Conservation (phyloP, 2,329 filamentous ascomycete species). For the Hypoxylon sp. region DNA sequence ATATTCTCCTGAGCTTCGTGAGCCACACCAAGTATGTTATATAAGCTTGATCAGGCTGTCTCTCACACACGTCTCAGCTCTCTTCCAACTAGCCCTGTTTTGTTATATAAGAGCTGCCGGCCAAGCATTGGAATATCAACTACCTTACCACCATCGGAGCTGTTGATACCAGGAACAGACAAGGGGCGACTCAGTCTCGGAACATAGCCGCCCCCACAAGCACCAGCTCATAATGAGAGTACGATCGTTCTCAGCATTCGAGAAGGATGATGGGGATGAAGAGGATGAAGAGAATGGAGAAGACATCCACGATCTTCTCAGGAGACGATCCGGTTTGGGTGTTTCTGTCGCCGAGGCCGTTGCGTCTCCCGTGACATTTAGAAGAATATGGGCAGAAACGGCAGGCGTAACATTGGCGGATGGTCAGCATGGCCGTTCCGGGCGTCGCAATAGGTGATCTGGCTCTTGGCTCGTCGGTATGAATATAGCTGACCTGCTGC, state of each 20-base stretch:
- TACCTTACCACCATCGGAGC: background rate
- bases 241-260: conserved; percentile 36
- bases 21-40: background rate
- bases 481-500: conserved; percentile 4
- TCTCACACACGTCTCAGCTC: background rate
- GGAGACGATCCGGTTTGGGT: conserved; percentile 32
- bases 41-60: background rate
- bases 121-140: background rate
- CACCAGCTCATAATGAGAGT: conserved; percentile 24
- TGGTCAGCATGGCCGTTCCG: background rate
- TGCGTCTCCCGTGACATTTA: conserved; percentile 34
- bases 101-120: background rate
- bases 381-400: conserved; percentile 33
- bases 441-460: conserved; percentile 26
- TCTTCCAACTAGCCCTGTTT: background rate
- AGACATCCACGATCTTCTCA: conserved; percentile 46
- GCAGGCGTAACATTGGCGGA: conserved; percentile 11
- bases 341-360: conserved; percentile 29
- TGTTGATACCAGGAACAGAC: background rate
- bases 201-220: background rate
- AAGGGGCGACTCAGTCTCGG: background rate
- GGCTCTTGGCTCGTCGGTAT: background rate
- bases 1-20: background rate
- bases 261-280: conserved; percentile 9
- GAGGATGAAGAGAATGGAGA: conserved; percentile 31